Percentiles rank a stretch among this genome's conserved stretches.
phyloP scores from a whole-genome alignment of 1,284 basidiomycete species.

The Ceratobasidium sp. region DNA sequence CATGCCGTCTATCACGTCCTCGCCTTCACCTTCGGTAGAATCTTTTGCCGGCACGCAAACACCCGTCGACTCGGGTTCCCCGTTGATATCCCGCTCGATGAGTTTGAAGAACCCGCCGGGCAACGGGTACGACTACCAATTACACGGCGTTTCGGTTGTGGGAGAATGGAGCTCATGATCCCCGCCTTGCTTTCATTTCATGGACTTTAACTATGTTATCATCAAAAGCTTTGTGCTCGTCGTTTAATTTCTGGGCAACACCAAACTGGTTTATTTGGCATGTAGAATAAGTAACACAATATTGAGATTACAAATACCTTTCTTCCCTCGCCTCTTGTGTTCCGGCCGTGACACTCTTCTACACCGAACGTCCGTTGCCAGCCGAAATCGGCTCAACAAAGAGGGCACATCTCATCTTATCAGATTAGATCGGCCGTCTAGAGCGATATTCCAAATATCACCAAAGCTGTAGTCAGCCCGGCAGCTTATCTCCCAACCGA shows the following conservation, averaged over 20 bases:
- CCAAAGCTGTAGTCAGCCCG: not conserved
- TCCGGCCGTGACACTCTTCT: not conserved
- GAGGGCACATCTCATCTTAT: slow-evolving; percentile 9
- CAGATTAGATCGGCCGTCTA: slow-evolving; percentile 37
- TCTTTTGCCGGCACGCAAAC: slow-evolving; percentile 41
- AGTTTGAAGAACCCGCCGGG: slow-evolving; percentile 21
- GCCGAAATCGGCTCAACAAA: not conserved
- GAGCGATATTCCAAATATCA: slow-evolving; percentile 5
- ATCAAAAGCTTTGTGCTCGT: slow-evolving; percentile 30
- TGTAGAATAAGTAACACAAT: slow-evolving; percentile 36
- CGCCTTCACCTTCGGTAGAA: slow-evolving; percentile 36
- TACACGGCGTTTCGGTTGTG: slow-evolving; percentile 24
- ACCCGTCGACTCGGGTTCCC: slow-evolving; percentile 29
- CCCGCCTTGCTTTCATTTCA: slow-evolving; percentile 18
- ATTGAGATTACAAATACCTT: slow-evolving; percentile 29
- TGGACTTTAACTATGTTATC: slow-evolving; percentile 38
- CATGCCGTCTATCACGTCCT: slow-evolving; percentile 31
- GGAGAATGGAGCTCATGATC: slow-evolving; percentile 40
- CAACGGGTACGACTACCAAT: slow-evolving; percentile 19
- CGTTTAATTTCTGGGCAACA: slow-evolving; percentile 38
- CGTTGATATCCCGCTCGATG: slow-evolving; percentile 25
- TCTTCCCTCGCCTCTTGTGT: not conserved
- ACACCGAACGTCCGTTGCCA: slow-evolving; percentile 1
- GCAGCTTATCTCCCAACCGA: slow-evolving; percentile 37
- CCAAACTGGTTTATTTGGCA: slow-evolving; percentile 18